These are phyloP conservation scores for Agaricus blazei DNA, from an alignment of 768 basidiomycete species.

Conservation along the genomic window DNA sequence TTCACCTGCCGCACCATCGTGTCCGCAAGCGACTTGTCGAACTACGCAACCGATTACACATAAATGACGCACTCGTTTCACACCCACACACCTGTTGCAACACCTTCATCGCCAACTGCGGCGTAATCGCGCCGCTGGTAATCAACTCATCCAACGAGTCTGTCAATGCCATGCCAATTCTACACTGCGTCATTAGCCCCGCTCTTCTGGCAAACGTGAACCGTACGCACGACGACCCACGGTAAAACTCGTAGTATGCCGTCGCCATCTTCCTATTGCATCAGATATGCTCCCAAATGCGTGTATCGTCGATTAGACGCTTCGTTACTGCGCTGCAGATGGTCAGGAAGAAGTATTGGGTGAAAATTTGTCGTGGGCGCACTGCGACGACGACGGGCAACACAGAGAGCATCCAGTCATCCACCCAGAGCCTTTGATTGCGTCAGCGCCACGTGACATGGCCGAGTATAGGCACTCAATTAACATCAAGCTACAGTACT, in stretches of 20 bases:
- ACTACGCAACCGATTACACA: conserved; percentile 43
- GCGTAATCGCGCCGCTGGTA: conserved; percentile 93
- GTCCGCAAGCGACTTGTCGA: conserved; percentile 93
- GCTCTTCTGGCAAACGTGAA: no score
- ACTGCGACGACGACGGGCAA: no score
- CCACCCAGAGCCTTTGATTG: no score
- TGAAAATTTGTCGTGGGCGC: no score
- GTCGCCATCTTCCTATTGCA: conserved; percentile 50
- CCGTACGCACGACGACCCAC: conserved; percentile 74
- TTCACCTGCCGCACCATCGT: conserved; percentile 93
- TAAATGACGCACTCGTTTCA: background rate
- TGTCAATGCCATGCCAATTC: conserved; percentile 95
- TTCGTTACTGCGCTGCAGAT: background rate
- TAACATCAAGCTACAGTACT: no score
- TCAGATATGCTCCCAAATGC: background rate
- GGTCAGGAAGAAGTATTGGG: background rate
- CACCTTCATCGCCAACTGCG: conserved; percentile 99
- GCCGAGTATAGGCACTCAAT: no score
- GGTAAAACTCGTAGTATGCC: conserved; percentile 90
- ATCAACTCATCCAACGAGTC: conserved; percentile 99
- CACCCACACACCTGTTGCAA: conserved; percentile 72
- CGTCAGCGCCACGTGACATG: no score
- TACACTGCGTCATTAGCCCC: conserved; percentile 22
- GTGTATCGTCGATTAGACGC: background rate
- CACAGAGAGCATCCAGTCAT: no score